Conservation (phyloP, 2,329 filamentous ascomycete species). For the Monosporascus ibericus region DNA sequence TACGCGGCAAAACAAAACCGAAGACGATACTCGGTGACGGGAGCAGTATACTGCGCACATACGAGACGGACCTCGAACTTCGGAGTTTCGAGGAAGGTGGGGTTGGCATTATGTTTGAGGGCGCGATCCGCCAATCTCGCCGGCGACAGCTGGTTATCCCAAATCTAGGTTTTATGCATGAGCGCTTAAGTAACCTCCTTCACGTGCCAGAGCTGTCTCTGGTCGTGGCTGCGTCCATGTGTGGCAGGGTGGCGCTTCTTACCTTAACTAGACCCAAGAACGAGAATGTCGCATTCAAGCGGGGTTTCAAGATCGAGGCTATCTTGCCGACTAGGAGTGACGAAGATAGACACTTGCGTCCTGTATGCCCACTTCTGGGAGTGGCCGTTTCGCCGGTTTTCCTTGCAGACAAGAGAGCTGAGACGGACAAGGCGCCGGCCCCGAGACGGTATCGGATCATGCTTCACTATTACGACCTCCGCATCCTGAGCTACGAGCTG, state of each 20-base stretch:
- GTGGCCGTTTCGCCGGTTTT: conserved; percentile 63
- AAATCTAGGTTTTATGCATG: conserved; percentile 17
- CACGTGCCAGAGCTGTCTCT: conserved; percentile 66
- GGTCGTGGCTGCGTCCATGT: conserved; percentile 60
- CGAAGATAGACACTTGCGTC: conserved; percentile 38
- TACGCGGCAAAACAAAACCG: background rate
- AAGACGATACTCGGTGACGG: conserved; percentile 8
- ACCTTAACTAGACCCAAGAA: conserved; percentile 45
- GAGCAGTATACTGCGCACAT: conserved; percentile 39
- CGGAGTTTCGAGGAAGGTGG: conserved; percentile 21
- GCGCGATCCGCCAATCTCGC: conserved; percentile 18
- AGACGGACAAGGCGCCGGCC: conserved; percentile 15
- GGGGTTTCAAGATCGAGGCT: conserved; percentile 48
- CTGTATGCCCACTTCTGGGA: conserved; percentile 53
- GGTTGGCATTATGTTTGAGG: conserved; percentile 27
- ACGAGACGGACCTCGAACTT: conserved; percentile 43
- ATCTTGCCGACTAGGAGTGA: conserved; percentile 41
- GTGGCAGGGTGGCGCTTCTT: conserved; percentile 58
- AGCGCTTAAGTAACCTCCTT: conserved; percentile 56
- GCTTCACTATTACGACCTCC: conserved; percentile 65
- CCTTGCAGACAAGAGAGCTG: conserved; percentile 26
- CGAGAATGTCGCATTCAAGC: conserved; percentile 23
- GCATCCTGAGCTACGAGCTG: conserved; percentile 65
- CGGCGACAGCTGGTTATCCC: conserved; percentile 25
- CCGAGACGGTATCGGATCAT: conserved; percentile 56